Percentiles rank a stretch among this genome's conserved stretches.
phyloP scores from a whole-genome alignment of 306 rosid species.

The Coriaria nepalensis region DNA sequence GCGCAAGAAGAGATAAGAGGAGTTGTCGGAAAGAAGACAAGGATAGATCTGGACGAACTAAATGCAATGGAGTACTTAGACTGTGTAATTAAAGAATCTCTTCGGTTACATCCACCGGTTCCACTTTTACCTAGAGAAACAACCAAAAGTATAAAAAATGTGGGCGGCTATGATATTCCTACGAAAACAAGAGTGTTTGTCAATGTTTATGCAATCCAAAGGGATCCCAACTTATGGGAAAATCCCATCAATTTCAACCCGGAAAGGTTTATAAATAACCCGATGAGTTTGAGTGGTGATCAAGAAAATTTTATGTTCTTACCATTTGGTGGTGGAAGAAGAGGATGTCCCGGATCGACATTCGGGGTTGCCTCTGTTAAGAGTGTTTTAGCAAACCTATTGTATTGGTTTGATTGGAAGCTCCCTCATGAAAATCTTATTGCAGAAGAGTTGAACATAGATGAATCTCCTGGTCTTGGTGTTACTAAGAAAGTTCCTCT shows the following conservation, averaged over 20 bases:
- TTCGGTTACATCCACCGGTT: constrained; percentile 35
- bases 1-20: constrained; percentile 44
- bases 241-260: constrained; percentile 22
- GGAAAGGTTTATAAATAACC: constrained; percentile 19
- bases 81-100: constrained; percentile 30
- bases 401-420: constrained; percentile 39
- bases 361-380: constrained; percentile 12
- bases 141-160: neutral
- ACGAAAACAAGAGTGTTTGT: constrained; percentile 19
- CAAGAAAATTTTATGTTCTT: constrained; percentile 12
- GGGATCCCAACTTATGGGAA: constrained; percentile 26
- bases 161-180: constrained; percentile 29
- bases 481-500: constrained; percentile 23
- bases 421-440: neutral
- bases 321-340: constrained; percentile 25
- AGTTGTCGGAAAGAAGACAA: constrained; percentile 23
- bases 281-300: constrained; percentile 10
- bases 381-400: constrained; percentile 20
- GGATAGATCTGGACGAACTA: constrained; percentile 21
- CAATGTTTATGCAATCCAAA: constrained; percentile 37
- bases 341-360: constrained; percentile 18
- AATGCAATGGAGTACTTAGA: constrained; percentile 36
- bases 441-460: constrained; percentile 20
- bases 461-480: constrained; percentile 11
- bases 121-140: constrained; percentile 30